Evolutionary conservation across 78 protist species (phyloP).

Genomic region (Dictyostelium capitatum): DNA sequence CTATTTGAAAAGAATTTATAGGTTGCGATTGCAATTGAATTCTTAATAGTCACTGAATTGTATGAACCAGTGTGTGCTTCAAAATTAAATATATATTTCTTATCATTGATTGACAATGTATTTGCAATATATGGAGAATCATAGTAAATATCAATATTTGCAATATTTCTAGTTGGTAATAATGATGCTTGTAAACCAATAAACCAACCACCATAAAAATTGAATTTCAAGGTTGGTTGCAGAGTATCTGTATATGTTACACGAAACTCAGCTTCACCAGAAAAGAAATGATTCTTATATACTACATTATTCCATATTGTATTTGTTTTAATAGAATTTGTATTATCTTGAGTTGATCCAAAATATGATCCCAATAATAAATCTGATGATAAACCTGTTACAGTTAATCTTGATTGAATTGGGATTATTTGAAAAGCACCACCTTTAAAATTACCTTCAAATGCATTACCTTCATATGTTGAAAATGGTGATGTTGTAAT

Average conservation of each 20-base stretch:
- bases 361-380: not conserved
- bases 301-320: not conserved
- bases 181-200: not conserved
- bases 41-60: not conserved
- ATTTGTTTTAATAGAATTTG: not conserved
- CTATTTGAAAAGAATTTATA: not conserved
- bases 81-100: fast-evolving
- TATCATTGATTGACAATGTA: not conserved
- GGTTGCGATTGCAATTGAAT: not conserved
- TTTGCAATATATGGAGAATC: not conserved
- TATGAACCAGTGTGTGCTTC: not conserved
- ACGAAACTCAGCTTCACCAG: not conserved
- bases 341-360: not conserved
- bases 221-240: not conserved
- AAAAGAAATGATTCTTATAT: not conserved
- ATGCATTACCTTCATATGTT: not conserved
- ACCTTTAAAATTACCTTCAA: not conserved
- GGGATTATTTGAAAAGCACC: not conserved
- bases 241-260: not conserved
- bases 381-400: not conserved
- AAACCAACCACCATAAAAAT: not conserved
- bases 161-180: not conserved
- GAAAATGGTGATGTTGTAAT: slow-evolving; percentile 11
- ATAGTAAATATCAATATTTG: not conserved
- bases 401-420: not conserved